A percentile compares a stretch with the other conserved stretches of the same genome.
Conservation (phyloP, 78 protist genomes). For the Emiliania huxleyi region DNA sequence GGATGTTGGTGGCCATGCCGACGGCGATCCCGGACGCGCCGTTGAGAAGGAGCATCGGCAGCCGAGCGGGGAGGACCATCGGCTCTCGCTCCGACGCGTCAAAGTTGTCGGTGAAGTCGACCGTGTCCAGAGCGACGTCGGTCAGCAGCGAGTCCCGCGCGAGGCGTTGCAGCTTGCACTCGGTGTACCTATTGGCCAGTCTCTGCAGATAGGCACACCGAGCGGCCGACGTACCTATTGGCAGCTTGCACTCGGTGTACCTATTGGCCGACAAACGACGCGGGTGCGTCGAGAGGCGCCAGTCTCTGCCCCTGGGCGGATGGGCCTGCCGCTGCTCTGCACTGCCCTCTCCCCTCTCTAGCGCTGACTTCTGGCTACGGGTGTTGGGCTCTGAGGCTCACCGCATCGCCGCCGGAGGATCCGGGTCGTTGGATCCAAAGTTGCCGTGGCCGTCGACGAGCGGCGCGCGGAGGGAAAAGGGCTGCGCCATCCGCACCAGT, state of each 20-base stretch:
- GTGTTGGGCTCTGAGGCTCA: too few species aligned
- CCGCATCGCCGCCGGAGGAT: slow-evolving; percentile 42
- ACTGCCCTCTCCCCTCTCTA: too few species aligned
- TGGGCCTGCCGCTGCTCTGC: too few species aligned
- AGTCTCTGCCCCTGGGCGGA: too few species aligned
- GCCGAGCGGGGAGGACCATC: slow-evolving; percentile 7
- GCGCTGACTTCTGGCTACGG: too few species aligned
- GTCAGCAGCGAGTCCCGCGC: background rate
- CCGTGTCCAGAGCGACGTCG: background rate
- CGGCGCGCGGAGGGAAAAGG: background rate
- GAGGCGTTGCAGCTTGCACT: background rate
- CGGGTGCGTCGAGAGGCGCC: too few species aligned
- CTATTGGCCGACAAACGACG: too few species aligned
- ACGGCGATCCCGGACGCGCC: slow-evolving; percentile 39
- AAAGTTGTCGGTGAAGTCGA: slow-evolving; percentile 9
- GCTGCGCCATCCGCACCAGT: slow-evolving; percentile 39
- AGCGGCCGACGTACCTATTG: too few species aligned
- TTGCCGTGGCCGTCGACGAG: slow-evolving; percentile 41
- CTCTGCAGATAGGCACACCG: too few species aligned
- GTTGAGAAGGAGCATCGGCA: slow-evolving; percentile 6
- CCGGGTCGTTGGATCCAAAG: slow-evolving; percentile 31
- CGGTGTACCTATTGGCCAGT: too few species aligned
- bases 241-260: slow-evolving; percentile 21
- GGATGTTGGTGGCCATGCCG: slow-evolving; percentile 35
- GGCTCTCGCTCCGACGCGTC: slow-evolving; percentile 27